phyloP scores from a whole-genome alignment of 495 filamentous ascomycete genomes.

The Aspergillus nidulans region DNA sequence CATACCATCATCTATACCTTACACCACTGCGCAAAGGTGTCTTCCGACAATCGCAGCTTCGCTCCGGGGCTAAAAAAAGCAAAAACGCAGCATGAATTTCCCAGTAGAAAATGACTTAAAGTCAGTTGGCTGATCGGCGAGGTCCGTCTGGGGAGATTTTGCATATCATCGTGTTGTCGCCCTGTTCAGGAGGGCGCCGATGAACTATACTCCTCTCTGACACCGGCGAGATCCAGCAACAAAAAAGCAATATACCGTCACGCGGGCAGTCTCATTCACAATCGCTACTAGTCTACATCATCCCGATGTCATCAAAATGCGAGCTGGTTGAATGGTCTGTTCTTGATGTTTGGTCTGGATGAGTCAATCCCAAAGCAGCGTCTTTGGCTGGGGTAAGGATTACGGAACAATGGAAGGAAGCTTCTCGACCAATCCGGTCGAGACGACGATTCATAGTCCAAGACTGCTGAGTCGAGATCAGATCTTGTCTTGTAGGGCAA shows the following conservation, averaged over 20 bases:
- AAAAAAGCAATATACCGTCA: conserved; percentile 18
- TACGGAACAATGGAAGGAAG: not conserved
- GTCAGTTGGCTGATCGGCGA: conserved; percentile 12
- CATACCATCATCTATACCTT: not conserved
- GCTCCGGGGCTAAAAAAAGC: conserved; percentile 2
- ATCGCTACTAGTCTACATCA: conserved; percentile 8
- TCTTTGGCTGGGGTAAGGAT: not conserved
- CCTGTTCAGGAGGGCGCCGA: conserved; percentile 6
- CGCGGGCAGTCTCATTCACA: conserved; percentile 15
- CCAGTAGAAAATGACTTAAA: conserved; percentile 6
- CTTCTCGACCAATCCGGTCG: not conserved
- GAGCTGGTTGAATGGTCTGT: conserved; percentile 20
- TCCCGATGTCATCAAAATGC: not conserved
- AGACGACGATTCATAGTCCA: not conserved
- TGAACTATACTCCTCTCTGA: conserved; percentile 13
- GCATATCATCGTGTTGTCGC: not conserved
- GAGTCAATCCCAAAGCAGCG: not conserved
- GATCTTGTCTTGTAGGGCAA: not conserved
- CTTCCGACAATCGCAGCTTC: conserved; percentile 6
- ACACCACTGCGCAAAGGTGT: not conserved
- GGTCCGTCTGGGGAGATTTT: conserved; percentile 9
- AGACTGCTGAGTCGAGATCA: not conserved
- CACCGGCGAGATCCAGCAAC: conserved; percentile 9
- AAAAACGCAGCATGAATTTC: conserved; percentile 8
- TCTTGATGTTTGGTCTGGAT: not conserved